Evolutionary conservation across 805 yeast genomes (phyloP), one percentile per base, ranked within the genome.

Genomic region (Ogataea glucozyma): DNA sequence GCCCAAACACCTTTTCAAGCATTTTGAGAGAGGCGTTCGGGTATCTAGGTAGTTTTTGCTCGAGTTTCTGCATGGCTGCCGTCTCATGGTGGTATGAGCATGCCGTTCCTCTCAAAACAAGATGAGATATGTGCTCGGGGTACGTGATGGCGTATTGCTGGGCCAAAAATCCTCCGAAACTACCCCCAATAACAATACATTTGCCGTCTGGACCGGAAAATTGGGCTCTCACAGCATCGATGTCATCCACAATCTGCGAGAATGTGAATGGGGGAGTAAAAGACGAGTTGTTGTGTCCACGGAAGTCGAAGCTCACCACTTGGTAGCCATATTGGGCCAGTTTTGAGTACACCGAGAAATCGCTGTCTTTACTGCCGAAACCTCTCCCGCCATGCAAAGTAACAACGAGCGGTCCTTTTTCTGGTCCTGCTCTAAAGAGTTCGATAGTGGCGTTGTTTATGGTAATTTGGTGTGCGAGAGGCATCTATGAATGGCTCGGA

Each of bases 321-420:
- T 40, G 47, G 38, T 52, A 54, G 24, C 57, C 58, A 10, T 37
- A 27, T 4, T 46, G 30, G 2, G 56, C 47, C 6, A 56, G 42
- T n/a, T 38, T 30, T 2, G 52, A 47, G 29, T 56, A 56, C 3
- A 54, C 60, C 3, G 42, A 23, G 22, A 52, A 56, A 27, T 56
- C 60, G 17, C 52, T 47, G 9, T 29, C 38, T 34, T 56, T 56
- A 29, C 39, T 40, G 10, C 60, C 60, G 31, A 54, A 53, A 0
- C 60, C 60, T 34, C 60, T 44, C 4, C 60, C 60, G 8, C 60
- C 60, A 19, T 56, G 60, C 12, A 56, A 41, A 4, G 60, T 56
- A 17, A 56, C 53, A 3, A 51, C 52, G 11, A 53, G 26, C 3
- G 45, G 46, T 0, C 55, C 58, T 14, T 39, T 33, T 11, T 13